These are phyloP conservation scores for Marasmius tenuissimus DNA, from an alignment of 1,284 basidiomycete species.

Conservation along the genomic window DNA sequence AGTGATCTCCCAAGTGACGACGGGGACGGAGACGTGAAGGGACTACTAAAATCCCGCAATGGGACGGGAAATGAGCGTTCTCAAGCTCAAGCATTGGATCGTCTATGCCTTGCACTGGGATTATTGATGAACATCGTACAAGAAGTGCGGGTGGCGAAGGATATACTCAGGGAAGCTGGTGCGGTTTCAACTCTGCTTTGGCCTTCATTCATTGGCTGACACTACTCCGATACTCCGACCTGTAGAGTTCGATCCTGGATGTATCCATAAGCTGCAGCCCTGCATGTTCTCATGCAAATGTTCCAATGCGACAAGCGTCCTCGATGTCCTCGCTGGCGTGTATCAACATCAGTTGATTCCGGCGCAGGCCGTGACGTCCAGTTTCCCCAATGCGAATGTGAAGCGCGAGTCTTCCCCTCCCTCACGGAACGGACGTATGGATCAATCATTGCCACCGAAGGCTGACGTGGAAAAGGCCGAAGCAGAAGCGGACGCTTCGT, in stretches of 20 bases:
- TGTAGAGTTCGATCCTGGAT: conserved; percentile 37
- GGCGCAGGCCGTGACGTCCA: conserved; percentile 14
- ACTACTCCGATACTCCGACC: neutral
- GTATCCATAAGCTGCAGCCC: conserved; percentile 38
- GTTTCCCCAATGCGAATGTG: conserved; percentile 13
- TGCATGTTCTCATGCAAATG: conserved; percentile 56
- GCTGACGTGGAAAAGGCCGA: conserved; percentile 26
- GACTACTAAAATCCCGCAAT: conserved; percentile 3
- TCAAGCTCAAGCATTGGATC: conserved; percentile 49
- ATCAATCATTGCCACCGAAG: conserved; percentile 23
- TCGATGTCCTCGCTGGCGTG: conserved; percentile 46
- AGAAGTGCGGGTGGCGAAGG: conserved; percentile 44
- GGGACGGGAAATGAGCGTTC: neutral
- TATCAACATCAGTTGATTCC: conserved; percentile 33
- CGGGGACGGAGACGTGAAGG: conserved; percentile 19
- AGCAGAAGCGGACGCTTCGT: conserved; percentile 32
- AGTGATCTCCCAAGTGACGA: conserved; percentile 15
- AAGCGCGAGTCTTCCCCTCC: conserved; percentile 8
- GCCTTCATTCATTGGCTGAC: neutral
- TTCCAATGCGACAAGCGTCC: conserved; percentile 33
- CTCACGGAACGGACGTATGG: conserved; percentile 15
- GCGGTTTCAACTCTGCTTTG: conserved; percentile 18
- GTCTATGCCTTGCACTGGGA: conserved; percentile 68
- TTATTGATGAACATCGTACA: conserved; percentile 74
- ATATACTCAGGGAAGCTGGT: conserved; percentile 48